Base-by-base conservation (phyloP, 1,139 yeast genomes). In the Hemisphaericaspora xylofermentans region DNA sequence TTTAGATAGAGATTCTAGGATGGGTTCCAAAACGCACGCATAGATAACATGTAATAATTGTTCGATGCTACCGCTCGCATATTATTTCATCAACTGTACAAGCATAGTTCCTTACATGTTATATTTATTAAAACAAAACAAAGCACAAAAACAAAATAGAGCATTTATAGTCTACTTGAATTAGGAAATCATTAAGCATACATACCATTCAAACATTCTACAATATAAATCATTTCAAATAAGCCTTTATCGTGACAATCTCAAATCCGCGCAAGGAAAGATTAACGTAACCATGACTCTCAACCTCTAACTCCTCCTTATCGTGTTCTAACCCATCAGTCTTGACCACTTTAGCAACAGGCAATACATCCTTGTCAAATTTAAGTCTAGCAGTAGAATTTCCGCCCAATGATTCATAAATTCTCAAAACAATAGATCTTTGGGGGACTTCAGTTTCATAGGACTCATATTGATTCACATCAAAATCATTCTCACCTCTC, bases 361-460 rank as follows among this genome's bases (percentile, higher is more conserved):
- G 63, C 36, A 69, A 56, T 10, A 54, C 36, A 3, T 49, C 38
- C 3, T 56, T 41, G 40, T 65, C 61, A 30, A 81, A 62, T 22
- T 64, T 58, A 39, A 88, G 58, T 9, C 54, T 61, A 1, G 87
- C 94, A 7, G 55, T 58, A 1, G 83, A 71, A 44, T 65, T 68
- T 12, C 97, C 98, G 7, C 98, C 98, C 39, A 91, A 70, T 0
- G 95, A 68, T 56, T 91, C 98, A 62, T 88, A 91, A 1, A 88
- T 77, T 53, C 98, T 77, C 28, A 86, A 70, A 26, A 89, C 71
- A 30, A 88, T 66, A 1, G 86, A 77, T 47, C 73, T 76, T 35
- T 68, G 66, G 22, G 61, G 56, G 41, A 56, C 61, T 36, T 66
- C 64, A 22, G 68, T 63, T 6, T 78, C 76, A 39, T 64, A 59